Evolutionary conservation across 176 grass and related monocot genomes (phyloP), one percentile per base, ranked within the genome.

Genomic region (Coix lacrymajobi): DNA sequence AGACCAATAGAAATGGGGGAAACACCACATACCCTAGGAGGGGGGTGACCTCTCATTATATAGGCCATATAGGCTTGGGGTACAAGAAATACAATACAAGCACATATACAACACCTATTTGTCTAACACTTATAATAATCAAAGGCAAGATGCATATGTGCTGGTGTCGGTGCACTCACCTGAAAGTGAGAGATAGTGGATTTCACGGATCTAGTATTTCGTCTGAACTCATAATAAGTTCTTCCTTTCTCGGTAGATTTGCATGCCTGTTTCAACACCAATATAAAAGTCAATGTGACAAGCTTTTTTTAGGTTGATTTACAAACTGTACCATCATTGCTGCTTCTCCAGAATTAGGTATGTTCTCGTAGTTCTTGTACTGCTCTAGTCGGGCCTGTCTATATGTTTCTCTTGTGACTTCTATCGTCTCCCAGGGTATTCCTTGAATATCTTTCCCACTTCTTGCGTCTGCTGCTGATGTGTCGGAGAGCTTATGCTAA

Each of bases 381-480:
- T 90, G 76, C 31, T 85, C 80, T 52, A 97, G 69, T 78, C 94
- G 83, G n/a, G 84, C 86, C 66, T 85, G 71, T 14, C 94, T 88
- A 80, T 92, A 97, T 34, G 78, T 66, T 25, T 97, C 89, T 51
- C 92, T 86, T 48, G 94, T 90, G 56, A 90, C 79, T 32, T 43
- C 66, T 57, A 97, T 8, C 16, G 40, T 82, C 70, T 84, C 68
- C 94, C 94, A 97, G n/a, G 87, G 89, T 84, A 97, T 97, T 71
- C 92, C 94, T 89, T 97, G 94, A 41, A 97, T 94, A 62, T 97
- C 94, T 80, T 92, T 97, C 61, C 92, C 94, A 76, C 75, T 88
- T 61, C 88, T 93, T 78, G 88, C 92, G 38, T 97, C 89, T 62
- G 77, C 82, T 17, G 85, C 78, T 45, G 85, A 88, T 26, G 90